These are phyloP conservation scores for Exophiala spinifera DNA, from an alignment of 2,329 filamentous ascomycete genomes.

Conservation along the genomic window DNA sequence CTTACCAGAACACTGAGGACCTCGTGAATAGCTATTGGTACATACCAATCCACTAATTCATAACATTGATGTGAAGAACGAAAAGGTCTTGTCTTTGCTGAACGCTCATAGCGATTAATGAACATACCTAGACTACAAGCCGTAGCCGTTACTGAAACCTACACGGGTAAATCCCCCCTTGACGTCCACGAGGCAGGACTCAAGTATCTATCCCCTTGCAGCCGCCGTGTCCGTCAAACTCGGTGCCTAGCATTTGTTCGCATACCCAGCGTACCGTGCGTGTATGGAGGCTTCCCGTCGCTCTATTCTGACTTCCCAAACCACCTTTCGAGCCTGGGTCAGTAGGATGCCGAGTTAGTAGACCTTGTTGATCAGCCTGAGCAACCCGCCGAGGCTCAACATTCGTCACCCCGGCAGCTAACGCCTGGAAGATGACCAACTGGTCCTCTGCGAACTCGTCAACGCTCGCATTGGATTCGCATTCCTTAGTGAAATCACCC, in stretches of 20 bases:
- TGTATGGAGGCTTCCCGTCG: slow-evolving; percentile 38
- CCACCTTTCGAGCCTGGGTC: background rate
- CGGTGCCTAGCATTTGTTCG: slow-evolving; percentile 35
- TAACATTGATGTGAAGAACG: too few species aligned
- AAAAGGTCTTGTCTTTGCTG: too few species aligned
- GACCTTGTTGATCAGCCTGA: too few species aligned
- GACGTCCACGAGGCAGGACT: background rate
- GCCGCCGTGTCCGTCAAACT: slow-evolving; percentile 12
- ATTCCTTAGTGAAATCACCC: slow-evolving; percentile 44
- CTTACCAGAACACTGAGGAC: too few species aligned
- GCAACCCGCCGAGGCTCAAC: too few species aligned
- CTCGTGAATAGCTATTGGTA: too few species aligned
- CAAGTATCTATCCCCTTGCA: slow-evolving; percentile 13
- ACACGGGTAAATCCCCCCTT: background rate
- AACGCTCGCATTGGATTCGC: slow-evolving; percentile 48
- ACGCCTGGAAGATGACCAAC: slow-evolving; percentile 57
- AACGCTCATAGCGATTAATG: too few species aligned
- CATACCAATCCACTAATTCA: too few species aligned
- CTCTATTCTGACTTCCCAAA: slow-evolving; percentile 11
- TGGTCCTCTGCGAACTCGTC: slow-evolving; percentile 59
- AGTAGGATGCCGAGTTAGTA: too few species aligned
- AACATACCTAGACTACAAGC: too few species aligned
- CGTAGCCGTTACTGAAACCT: background rate
- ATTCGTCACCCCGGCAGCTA: slow-evolving; percentile 42
- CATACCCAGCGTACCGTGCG: slow-evolving; percentile 46